Evolutionary conservation across 331 rosid species (phyloP), one percentile per base, ranked within the genome.

Genomic region (Phaseolus coccineus): DNA sequence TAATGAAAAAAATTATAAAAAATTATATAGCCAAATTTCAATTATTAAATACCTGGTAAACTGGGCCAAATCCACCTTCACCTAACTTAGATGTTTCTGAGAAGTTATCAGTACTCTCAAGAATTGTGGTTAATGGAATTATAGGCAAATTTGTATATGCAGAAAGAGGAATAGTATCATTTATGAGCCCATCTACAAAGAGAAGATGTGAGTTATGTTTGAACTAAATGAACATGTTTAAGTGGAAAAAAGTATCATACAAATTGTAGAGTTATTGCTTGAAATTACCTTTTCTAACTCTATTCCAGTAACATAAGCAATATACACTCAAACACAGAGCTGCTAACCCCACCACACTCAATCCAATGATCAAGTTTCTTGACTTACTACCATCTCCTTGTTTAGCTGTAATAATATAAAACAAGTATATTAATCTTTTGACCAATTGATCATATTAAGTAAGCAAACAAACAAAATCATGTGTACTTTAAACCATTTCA

Each of bases 361-460:
- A 14, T 58, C 80, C 71, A 15, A 73, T 44, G 52, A 80, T 73
- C 53, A 55, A 80, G 10, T 22, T 31, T 80, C 56, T 73, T 35
- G 61, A n/a, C 75, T 42, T 80, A 4, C 33, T 67, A 12, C 0
- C 39, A 5, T 46, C 40, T 1, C 30, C 44, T 4, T 47, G 39
- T 37, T 51, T 79, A 30, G 2, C 80, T 73, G 79, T 39, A 53
- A 14, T 3, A 37, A 19, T 37, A 65, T 37, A 4, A 64, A 63
- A 16, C 8, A 65, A 35, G 27, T 15, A 63, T 35, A 2, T 13
- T 62, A 4, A 30, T 31, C 3, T 7, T 28, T 59, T 62, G 6
- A 2, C 4, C 1, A 59, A 59, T 13, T 61, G 22, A 30, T 28
- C 47, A 64, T 1, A n/a, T 35, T 64, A 0, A 14, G 37, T 64